Percentiles rank a stretch among this genome's conserved stretches.
Conservation (phyloP, 371 early-diverging fungal genomes). For the Mucor piriformis region DNA sequence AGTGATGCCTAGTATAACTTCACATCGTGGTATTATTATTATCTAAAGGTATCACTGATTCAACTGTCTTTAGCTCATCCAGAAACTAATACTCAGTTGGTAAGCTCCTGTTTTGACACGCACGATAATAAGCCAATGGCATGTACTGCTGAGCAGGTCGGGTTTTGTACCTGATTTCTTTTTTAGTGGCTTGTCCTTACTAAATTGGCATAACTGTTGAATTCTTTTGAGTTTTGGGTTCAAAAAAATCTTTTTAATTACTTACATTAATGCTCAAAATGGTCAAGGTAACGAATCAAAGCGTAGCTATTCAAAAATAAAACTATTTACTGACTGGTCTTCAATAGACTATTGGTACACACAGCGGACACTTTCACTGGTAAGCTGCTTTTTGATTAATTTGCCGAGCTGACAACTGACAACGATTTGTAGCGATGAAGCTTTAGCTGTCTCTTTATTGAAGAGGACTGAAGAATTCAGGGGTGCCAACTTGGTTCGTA, state of each 20-base stretch:
- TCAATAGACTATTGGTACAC: constrained; percentile 78
- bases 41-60: too few species aligned
- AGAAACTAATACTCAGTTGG: too few species aligned
- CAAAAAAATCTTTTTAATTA: not conserved
- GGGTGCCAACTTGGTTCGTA: constrained; percentile 78
- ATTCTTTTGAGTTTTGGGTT: not conserved
- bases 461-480: constrained; percentile 68
- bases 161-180: too few species aligned
- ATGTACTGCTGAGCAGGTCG: too few species aligned
- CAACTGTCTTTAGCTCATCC: too few species aligned
- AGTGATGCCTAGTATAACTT: too few species aligned
- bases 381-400: constrained; percentile 17
- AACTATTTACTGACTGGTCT: too few species aligned
- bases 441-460: constrained; percentile 92
- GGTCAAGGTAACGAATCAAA: constrained; percentile 23
- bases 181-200: not conserved
- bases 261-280: constrained; percentile 29
- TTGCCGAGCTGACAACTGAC: not conserved
- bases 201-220: not conserved
- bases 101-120: too few species aligned
- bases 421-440: constrained; percentile 76
- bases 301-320: too few species aligned
- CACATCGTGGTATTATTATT: too few species aligned
- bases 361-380: constrained; percentile 90
- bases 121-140: too few species aligned